These are phyloP conservation scores for Sordaria brevicollis DNA, from an alignment of 495 filamentous ascomycete species.

Conservation along the genomic window DNA sequence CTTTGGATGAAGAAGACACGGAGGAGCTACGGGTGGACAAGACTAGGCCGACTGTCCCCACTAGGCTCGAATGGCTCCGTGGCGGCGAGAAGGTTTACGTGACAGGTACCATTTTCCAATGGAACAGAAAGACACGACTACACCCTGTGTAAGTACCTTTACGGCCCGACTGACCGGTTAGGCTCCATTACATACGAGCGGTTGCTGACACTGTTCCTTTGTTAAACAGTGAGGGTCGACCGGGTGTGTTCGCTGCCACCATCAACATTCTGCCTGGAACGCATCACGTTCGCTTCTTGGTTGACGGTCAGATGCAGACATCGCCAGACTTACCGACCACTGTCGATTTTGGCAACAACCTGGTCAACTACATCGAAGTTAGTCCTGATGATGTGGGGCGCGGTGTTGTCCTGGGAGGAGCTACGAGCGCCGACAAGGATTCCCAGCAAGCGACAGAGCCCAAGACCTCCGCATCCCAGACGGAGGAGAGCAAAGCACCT, in stretches of 20 bases:
- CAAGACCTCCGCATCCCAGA: conserved; percentile 9
- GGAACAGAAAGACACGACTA: conserved; percentile 84
- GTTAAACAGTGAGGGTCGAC: conserved; percentile 36
- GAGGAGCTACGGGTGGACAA: conserved; percentile 65
- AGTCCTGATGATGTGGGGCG: conserved; percentile 53
- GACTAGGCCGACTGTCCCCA: conserved; percentile 60
- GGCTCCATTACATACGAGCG: neutral
- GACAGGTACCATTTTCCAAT: conserved; percentile 91
- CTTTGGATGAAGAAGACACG: conserved; percentile 69
- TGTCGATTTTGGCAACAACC: conserved; percentile 90
- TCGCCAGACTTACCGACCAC: conserved; percentile 83
- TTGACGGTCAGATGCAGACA: conserved; percentile 84
- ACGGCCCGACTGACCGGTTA: neutral
- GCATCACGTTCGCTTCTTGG: conserved; percentile 92
- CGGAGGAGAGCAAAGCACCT: conserved; percentile 28
- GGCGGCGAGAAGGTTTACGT: conserved; percentile 84
- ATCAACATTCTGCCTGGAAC: conserved; percentile 83
- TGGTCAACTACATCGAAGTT: conserved; percentile 97
- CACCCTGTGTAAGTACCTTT: conserved; percentile 61
- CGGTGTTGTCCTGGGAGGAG: conserved; percentile 4
- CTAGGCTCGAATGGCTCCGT: conserved; percentile 69
- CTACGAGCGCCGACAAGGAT: conserved; percentile 11
- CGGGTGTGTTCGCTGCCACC: conserved; percentile 56
- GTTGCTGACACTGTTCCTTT: conserved; percentile 8
- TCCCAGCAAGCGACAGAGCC: conserved; percentile 9